Evolutionary conservation across 2,329 filamentous ascomycete genomes (phyloP), one percentile per base, ranked within the genome.

Genomic region (Hymenoscyphus repandus): DNA sequence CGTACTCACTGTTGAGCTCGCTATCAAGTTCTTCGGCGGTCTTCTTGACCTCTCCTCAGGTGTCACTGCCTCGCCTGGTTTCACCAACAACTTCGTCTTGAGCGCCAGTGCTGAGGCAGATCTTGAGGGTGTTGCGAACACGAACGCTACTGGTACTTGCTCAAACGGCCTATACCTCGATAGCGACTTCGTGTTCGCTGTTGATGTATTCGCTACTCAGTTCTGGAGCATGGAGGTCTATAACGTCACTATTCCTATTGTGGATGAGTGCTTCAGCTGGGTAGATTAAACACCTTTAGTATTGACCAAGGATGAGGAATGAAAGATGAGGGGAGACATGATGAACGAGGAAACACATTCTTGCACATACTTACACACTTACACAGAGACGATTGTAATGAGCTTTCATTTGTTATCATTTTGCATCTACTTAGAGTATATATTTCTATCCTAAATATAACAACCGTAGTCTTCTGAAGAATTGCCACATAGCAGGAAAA

Each of bases 1-100:
- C 3, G 57, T 65, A 13, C 59, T 71, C 61, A 64, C 72, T 52
- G 59, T 76, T 61, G 51, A 76, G 58, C 48, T 71, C 52, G 51
- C 64, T 42, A 50, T 71, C 59, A 57, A 69, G 52, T 55, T 71
- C 53, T 56, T 74, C 47, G 58, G 68, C 51, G 54, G 69, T 17
- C 42, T 68, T 6, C 56, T 69, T 43, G 66, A 71, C 53, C 62
- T 70, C 31, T 69, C 66, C 15, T 64, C 65, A n/a, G 70, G 70
- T 7, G 46, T 72, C 32, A 68, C 66, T 1, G 68, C 68, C 2
- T 62, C 58, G 5, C 68, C 70, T 5, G 65, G 64, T 22, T 66
- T 72, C 53, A 57, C 64, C 40, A 72, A 71, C 57, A 61, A 62
- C 12, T 67, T 72, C 52, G 58, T 56, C 10, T 58, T 69, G 3